Evolutionary conservation across 495 filamentous ascomycete species (phyloP).

Genomic region (Halenospora varia): DNA sequence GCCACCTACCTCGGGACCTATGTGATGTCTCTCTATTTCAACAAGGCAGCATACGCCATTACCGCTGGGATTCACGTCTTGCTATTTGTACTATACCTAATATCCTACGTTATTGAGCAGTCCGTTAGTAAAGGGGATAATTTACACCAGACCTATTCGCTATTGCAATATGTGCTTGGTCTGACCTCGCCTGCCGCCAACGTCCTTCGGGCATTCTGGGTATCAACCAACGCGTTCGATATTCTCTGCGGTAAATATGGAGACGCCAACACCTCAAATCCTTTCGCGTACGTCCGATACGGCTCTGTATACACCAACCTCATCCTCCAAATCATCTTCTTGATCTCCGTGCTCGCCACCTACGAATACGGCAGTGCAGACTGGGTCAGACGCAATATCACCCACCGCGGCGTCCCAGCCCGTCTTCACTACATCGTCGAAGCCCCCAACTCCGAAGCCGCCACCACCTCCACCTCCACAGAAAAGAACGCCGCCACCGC

Average conservation of each 20-base stretch:
- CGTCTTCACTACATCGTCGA: conserved; percentile 24
- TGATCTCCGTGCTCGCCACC: conserved; percentile 10
- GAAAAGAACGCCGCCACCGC: conserved; percentile 6
- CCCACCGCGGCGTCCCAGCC: conserved; percentile 14
- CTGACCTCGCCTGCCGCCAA: conserved; percentile 21
- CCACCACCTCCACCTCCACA: background rate
- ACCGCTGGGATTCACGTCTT: conserved; percentile 20
- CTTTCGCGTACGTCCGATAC: conserved; percentile 18
- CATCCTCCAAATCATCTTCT: conserved; percentile 20
- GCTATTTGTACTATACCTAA: conserved; percentile 18
- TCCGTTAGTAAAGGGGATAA: conserved; percentile 1
- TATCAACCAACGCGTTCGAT: conserved; percentile 16
- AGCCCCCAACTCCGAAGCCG: background rate
- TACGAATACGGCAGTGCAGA: conserved; percentile 24
- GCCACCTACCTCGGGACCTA: conserved; percentile 22
- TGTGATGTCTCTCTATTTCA: conserved; percentile 17
- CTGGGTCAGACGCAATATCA: conserved; percentile 19
- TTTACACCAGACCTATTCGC: conserved; percentile 9
- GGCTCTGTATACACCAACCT: conserved; percentile 20
- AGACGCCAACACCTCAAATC: conserved; percentile 10
- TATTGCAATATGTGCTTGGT: conserved; percentile 17
- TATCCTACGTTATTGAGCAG: conserved; percentile 17
- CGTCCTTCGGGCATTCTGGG: conserved; percentile 13
- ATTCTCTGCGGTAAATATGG: conserved; percentile 22
- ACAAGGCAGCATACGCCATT: conserved; percentile 22